Evolutionary conservation across 176 grass and related monocot species (phyloP), one percentile per base, ranked within the genome.

Genomic region (Rhynchospora breviuscula): DNA sequence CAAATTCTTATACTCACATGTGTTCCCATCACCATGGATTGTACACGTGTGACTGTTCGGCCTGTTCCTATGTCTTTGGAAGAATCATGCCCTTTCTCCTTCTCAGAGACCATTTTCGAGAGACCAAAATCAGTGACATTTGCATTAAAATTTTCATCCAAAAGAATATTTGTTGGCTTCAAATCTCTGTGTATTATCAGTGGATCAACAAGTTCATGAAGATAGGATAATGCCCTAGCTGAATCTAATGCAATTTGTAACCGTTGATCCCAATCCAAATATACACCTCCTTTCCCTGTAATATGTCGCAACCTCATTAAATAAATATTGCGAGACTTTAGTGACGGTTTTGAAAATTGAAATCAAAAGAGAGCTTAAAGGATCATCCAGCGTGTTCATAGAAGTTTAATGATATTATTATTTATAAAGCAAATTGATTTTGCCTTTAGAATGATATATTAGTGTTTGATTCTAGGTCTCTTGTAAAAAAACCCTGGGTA

Each of bases 31-130:
- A n/a, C n/a, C n/a, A n/a, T 6, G n/a, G n/a, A 26, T 13, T n/a
- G 23, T n/a, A 53, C 52, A 54, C 52, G 52, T 11, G 93, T 90
- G 57, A 97, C 62, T 57, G 91, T 97, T 66, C 91, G n/a, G n/a
- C n/a, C n/a, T n/a, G n/a, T n/a, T n/a, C n/a, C 90, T 80, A 91
- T 93, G 9, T 93, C 89, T 87, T 97, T 88, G 23, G 91, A 93
- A 76, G 89, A 86, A 25, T 91, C 84, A 56, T 88, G 72, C 17
- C 84, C 89, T 18, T 83, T 84, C 22, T 91, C 8, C 6, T 86
- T 93, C 77, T 97, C 89, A 0, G 74, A 1, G 9, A 89, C 56
- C 31, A 88, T 86, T 88, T 93, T 92, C 49, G 91, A 97, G 25
- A 97, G 67, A 26, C 91, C 94, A 5, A 97, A 93, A 63, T 93